Conservation (phyloP, 1,284 basidiomycete species). For the Sutorius eximius region DNA sequence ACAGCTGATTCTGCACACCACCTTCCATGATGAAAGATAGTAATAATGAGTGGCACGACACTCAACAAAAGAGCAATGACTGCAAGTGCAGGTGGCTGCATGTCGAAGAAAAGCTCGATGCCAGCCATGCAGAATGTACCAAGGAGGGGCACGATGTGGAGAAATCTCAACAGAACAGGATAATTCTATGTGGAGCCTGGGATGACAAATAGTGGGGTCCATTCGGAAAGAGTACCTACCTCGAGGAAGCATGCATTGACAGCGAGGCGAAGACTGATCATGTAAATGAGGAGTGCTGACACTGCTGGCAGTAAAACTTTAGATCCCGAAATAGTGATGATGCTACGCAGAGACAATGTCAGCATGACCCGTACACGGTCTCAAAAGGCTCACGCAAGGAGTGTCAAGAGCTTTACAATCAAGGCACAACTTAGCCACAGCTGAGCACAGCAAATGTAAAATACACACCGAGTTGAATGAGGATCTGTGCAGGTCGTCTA, state of each 20-base stretch:
- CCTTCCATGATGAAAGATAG: not conserved
- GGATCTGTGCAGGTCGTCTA: slow-evolving; percentile 13
- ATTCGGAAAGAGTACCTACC: not conserved
- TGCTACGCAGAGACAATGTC: slow-evolving; percentile 7
- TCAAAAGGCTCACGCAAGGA: slow-evolving; percentile 16
- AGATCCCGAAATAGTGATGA: slow-evolving; percentile 8
- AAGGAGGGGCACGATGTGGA: slow-evolving; percentile 22
- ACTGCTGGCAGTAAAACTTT: slow-evolving; percentile 8
- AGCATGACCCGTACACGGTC: not conserved
- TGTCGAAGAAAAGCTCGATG: slow-evolving; percentile 7
- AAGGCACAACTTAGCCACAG: not conserved
- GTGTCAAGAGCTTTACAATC: slow-evolving; percentile 11
- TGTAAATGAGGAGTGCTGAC: slow-evolving; percentile 22
- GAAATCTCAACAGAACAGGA: slow-evolving; percentile 8
- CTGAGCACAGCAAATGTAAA: not conserved
- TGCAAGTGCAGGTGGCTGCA: slow-evolving; percentile 12
- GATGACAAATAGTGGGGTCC: not conserved
- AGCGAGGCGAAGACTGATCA: slow-evolving; percentile 19
- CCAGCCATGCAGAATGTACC: slow-evolving; percentile 13
- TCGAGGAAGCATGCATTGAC: slow-evolving; percentile 6
- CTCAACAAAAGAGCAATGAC: slow-evolving; percentile 3
- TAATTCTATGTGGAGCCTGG: slow-evolving; percentile 15
- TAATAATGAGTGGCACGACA: slow-evolving; percentile 9
- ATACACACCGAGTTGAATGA: slow-evolving; percentile 15
- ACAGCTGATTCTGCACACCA: not conserved